These are phyloP conservation scores for Phytophthora syringae DNA, from an alignment of 352 stramenopile species.

Conservation along the genomic window DNA sequence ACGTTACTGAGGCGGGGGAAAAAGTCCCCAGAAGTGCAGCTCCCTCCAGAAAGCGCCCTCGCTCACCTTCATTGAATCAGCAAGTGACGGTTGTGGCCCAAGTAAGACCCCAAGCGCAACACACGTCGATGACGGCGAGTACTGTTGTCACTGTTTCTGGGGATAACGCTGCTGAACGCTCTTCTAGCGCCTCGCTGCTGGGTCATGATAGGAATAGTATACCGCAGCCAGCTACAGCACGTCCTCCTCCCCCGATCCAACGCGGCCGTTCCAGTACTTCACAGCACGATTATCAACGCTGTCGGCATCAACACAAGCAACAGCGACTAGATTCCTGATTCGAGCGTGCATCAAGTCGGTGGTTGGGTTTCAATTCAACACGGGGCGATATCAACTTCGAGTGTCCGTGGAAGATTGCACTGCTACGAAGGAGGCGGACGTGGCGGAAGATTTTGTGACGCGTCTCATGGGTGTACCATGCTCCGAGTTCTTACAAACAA, in stretches of 20 bases:
- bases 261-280: conserved; percentile 65
- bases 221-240: not conserved
- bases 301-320: conserved; percentile 13
- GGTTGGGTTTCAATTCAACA: conserved; percentile 81
- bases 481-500: conserved; percentile 67
- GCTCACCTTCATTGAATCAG: conserved; percentile 29
- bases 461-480: conserved; percentile 81
- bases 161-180: not conserved
- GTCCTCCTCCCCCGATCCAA: conserved; percentile 20
- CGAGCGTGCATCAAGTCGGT: conserved; percentile 86
- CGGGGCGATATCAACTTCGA: conserved; percentile 68
- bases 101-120: not conserved
- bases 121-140: not conserved
- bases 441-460: conserved; percentile 66
- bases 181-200: conserved; percentile 25
- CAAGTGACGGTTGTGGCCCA: not conserved
- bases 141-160: not conserved
- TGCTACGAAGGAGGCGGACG: conserved; percentile 50
- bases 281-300: conserved; percentile 28
- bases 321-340: conserved; percentile 49
- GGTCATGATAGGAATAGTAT: conserved; percentile 10
- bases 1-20: not conserved
- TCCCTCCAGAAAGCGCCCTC: conserved; percentile 42
- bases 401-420: conserved; percentile 84
- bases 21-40: not conserved